These are phyloP conservation scores for Phytophthora sp. DNA, from an alignment of 352 stramenopile species.

Conservation along the genomic window DNA sequence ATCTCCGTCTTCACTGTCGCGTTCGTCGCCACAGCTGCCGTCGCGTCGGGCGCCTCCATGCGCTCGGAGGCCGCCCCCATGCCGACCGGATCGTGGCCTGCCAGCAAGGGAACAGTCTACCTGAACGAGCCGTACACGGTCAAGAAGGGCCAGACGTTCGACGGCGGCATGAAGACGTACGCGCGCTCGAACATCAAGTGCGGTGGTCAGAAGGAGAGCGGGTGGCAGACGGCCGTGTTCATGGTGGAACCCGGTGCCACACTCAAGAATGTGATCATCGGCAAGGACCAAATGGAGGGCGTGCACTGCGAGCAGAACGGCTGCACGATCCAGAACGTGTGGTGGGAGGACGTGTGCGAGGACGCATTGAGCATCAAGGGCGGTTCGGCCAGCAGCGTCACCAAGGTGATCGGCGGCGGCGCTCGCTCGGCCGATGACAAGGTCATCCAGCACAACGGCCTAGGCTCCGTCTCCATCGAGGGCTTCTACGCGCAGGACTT, in stretches of 20 bases:
- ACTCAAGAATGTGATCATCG: constrained; percentile 18
- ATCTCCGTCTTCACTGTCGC: constrained; percentile 13
- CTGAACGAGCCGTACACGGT: constrained; percentile 36
- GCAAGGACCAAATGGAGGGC: constrained; percentile 18
- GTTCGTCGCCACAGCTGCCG: constrained; percentile 7
- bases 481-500: constrained; percentile 27
- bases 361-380: constrained; percentile 38
- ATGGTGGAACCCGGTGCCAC: constrained; percentile 22
- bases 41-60: constrained; percentile 27
- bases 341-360: constrained; percentile 41
- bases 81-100: constrained; percentile 34
- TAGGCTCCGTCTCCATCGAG: constrained; percentile 18
- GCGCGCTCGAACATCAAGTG: constrained; percentile 49
- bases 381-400: constrained; percentile 22
- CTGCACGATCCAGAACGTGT: constrained; percentile 43
- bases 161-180: constrained; percentile 63
- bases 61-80: constrained; percentile 28
- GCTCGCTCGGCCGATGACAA: constrained; percentile 19
- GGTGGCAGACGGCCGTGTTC: constrained; percentile 30
- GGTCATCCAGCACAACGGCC: constrained; percentile 20
- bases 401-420: constrained; percentile 25
- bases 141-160: constrained; percentile 41
- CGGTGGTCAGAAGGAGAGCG: constrained; percentile 30
- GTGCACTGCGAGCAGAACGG: constrained; percentile 30
- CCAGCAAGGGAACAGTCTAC: constrained; percentile 30